A percentile compares a stretch with the other conserved stretches of the same genome.
Evolutionary conservation across 805 yeast genomes (phyloP).

Genomic region (Wickerhamomyces pijperi): DNA sequence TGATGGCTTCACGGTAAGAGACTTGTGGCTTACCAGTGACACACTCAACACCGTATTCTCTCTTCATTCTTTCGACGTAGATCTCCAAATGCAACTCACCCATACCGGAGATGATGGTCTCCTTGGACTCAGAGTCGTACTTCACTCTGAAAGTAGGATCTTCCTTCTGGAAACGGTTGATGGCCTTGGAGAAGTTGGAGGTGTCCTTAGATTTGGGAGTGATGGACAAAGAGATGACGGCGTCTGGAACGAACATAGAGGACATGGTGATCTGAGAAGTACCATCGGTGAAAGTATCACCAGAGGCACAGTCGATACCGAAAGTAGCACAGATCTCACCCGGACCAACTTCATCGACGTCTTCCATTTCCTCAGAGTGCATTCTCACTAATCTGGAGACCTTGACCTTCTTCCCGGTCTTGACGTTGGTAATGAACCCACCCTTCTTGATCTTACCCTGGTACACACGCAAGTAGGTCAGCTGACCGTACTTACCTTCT

Average conservation of each 20-base stretch:
- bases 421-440: slow-evolving; percentile 74
- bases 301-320: slow-evolving; percentile 98
- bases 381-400: slow-evolving; percentile 90
- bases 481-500: slow-evolving; percentile 96
- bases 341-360: slow-evolving; percentile 86
- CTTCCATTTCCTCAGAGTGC: slow-evolving; percentile 99
- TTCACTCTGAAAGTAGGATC: slow-evolving; percentile 96
- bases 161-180: slow-evolving; percentile 95
- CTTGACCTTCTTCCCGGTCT: slow-evolving; percentile 88
- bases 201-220: slow-evolving; percentile 81
- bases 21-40: slow-evolving; percentile 96
- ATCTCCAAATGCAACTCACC: slow-evolving; percentile 96
- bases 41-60: slow-evolving; percentile 95
- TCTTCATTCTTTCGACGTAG: slow-evolving; percentile 94
- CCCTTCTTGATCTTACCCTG: slow-evolving; percentile 95
- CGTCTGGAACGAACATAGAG: slow-evolving; percentile 98
- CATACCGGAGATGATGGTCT: slow-evolving; percentile 94
- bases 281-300: slow-evolving; percentile 93
- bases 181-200: slow-evolving; percentile 88
- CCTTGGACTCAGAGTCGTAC: slow-evolving; percentile 84
- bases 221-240: slow-evolving; percentile 89
- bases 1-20: slow-evolving; percentile 89
- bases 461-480: slow-evolving; percentile 92
- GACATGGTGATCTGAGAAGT: slow-evolving; percentile 77
- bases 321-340: slow-evolving; percentile 99